Conservation (phyloP, 78 protist genomes). For the Dictyostelium purpureum region DNA sequence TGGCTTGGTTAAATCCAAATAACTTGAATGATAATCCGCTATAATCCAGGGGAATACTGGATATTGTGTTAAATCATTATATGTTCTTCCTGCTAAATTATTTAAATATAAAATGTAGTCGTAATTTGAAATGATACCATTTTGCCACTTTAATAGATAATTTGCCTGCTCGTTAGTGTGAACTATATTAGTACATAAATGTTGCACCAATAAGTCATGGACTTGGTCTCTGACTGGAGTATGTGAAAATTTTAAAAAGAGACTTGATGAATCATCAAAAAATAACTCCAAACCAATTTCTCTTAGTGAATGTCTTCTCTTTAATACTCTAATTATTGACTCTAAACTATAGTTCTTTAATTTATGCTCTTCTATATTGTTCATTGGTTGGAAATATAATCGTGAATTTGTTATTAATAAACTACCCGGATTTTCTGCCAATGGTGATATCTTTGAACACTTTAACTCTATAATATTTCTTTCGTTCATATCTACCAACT, state of each 20-base stretch:
- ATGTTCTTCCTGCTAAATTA: constrained; percentile 89
- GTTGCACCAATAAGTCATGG: constrained; percentile 26
- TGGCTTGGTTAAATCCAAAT: constrained; percentile 42
- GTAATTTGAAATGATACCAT: constrained; percentile 88
- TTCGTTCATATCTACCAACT: constrained; percentile 69
- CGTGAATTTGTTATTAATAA: constrained; percentile 75
- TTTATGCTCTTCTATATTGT: constrained; percentile 75
- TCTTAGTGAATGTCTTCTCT: constrained; percentile 78
- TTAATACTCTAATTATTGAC: constrained; percentile 31
- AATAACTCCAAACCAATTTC: constrained; percentile 75
- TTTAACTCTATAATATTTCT: constrained; percentile 29
- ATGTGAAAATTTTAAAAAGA: constrained; percentile 48
- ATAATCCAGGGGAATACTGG: constrained; percentile 80
- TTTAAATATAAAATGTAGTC: constrained; percentile 94
- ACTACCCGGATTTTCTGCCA: constrained; percentile 88
- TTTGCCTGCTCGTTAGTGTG: constrained; percentile 48
- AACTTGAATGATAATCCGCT: constrained; percentile 1
- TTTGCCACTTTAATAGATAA: constrained; percentile 83
- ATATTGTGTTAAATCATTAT: constrained; percentile 93
- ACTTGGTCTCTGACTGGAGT: constrained; percentile 33
- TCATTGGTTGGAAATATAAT: constrained; percentile 91
- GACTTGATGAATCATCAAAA: constrained; percentile 54
- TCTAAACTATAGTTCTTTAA: constrained; percentile 65
- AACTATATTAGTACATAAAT: constrained; percentile 4
- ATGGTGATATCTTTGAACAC: constrained; percentile 83